A percentile compares a stretch with the other conserved stretches of the same genome.
Conservation (phyloP, 2,329 filamentous ascomycete genomes). For the Myriangium duriaei region DNA sequence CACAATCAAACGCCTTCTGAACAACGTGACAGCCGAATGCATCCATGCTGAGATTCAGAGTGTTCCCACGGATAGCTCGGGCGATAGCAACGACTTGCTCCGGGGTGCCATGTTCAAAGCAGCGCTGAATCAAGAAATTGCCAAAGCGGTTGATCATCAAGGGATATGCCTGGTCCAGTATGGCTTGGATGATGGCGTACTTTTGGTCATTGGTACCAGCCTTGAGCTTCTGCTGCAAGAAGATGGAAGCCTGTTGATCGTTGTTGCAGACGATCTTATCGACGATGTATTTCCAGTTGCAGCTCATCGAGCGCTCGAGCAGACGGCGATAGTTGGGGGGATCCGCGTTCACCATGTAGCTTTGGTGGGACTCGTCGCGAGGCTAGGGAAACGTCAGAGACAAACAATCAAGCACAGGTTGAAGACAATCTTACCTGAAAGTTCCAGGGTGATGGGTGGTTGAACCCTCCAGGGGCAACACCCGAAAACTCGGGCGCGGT, state of each 20-base stretch:
- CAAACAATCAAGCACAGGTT: not conserved
- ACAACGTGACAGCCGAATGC: constrained; percentile 97
- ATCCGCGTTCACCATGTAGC: constrained; percentile 76
- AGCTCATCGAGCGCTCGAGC: constrained; percentile 88
- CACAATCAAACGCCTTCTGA: constrained; percentile 96
- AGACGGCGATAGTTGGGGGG: constrained; percentile 93
- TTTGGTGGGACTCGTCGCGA: constrained; percentile 29
- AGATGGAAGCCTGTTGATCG: constrained; percentile 97
- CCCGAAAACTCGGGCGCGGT: constrained; percentile 35
- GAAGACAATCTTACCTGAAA: constrained; percentile 12
- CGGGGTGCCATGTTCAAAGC: constrained; percentile 93
- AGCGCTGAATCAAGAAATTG: constrained; percentile 95
- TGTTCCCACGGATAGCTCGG: constrained; percentile 85
- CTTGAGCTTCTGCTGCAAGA: constrained; percentile 97
- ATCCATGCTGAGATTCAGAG: constrained; percentile 91
- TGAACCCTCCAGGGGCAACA: constrained; percentile 13
- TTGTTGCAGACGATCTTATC: constrained; percentile 99
- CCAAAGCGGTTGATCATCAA: constrained; percentile 98
- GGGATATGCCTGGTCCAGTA: constrained; percentile 86
- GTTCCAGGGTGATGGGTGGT: constrained; percentile 29
- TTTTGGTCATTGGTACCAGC: constrained; percentile 91
- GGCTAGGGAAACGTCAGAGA: constrained; percentile 13
- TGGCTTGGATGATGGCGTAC: constrained; percentile 91
- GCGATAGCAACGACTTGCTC: constrained; percentile 94
- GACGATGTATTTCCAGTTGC: constrained; percentile 98